A percentile compares a stretch with the other conserved stretches of the same genome.
Evolutionary conservation across 129 eudicot species (phyloP).

Genomic region (Erigeron canadensis): DNA sequence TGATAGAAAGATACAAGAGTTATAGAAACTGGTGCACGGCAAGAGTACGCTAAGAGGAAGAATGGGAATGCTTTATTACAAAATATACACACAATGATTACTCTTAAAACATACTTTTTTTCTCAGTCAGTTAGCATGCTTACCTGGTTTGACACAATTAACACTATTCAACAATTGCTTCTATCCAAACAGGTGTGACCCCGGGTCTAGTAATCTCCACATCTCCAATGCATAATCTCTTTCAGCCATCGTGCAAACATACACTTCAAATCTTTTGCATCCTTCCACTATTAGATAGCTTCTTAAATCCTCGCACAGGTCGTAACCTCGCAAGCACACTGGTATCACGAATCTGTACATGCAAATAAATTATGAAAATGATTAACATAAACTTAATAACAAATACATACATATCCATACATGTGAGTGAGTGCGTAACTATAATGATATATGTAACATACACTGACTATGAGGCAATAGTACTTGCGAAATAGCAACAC

Average conservation of each 20-base stretch:
- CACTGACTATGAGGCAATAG: background rate
- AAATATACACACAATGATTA: background rate
- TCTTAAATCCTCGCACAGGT: conserved; percentile 97
- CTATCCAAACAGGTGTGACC: conserved; percentile 58
- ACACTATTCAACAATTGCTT: conserved; percentile 75
- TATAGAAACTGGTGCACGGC: background rate
- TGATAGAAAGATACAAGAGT: background rate
- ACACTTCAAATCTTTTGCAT: conserved; percentile 90
- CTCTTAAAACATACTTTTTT: background rate
- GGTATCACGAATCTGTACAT: conserved; percentile 86
- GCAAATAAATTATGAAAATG: conserved; percentile 17
- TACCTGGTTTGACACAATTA: conserved; percentile 90
- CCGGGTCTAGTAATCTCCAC: conserved; percentile 98
- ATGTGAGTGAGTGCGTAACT: background rate
- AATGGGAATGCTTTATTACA: conserved; percentile 1
- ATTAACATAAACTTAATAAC: background rate
- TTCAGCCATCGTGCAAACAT: conserved; percentile 97
- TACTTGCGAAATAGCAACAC: background rate
- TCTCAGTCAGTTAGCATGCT: conserved; percentile 21
- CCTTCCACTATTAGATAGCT: conserved; percentile 88
- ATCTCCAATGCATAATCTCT: conserved; percentile 95
- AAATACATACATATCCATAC: background rate
- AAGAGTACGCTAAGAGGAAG: conserved; percentile 14
- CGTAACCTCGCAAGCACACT: conserved; percentile 92
- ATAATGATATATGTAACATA: background rate